phyloP scores from a whole-genome alignment of 2,329 filamentous ascomycete species.

The Didymella lethalis region DNA sequence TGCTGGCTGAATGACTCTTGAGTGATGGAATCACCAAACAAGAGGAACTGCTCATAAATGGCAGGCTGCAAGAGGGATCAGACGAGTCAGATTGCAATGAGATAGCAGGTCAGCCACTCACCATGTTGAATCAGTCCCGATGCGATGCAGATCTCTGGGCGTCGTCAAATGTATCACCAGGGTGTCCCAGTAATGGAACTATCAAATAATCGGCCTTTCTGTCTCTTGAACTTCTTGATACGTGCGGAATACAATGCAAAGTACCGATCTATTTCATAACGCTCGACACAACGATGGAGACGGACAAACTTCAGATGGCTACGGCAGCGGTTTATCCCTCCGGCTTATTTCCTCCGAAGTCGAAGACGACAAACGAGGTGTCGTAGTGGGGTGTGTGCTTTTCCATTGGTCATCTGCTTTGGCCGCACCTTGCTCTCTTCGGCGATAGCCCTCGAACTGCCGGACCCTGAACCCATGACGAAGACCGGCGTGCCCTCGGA shows the following conservation, averaged over 20 bases:
- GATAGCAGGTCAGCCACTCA: slow-evolving; percentile 12
- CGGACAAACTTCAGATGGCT: slow-evolving; percentile 11
- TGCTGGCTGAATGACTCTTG: slow-evolving; percentile 69
- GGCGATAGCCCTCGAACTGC: not conserved
- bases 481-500: slow-evolving; percentile 10
- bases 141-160: slow-evolving; percentile 10
- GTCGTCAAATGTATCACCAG: slow-evolving; percentile 25
- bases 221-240: not conserved
- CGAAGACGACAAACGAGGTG: slow-evolving; percentile 14
- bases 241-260: not conserved
- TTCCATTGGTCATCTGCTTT: slow-evolving; percentile 15
- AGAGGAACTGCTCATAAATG: slow-evolving; percentile 62
- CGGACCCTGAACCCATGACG: slow-evolving; percentile 24
- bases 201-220: slow-evolving; percentile 5
- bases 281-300: not conserved
- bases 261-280: not conserved
- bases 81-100: not conserved
- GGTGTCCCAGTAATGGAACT: slow-evolving; percentile 10
- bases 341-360: slow-evolving; percentile 13
- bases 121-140: slow-evolving; percentile 18
- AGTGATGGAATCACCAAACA: slow-evolving; percentile 91
- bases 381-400: slow-evolving; percentile 13
- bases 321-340: slow-evolving; percentile 6
- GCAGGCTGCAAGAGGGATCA: slow-evolving; percentile 32
- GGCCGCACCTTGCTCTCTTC: slow-evolving; percentile 14